These are phyloP conservation scores for Blastobotrys illinoisensis DNA, from an alignment of 1,139 yeast species.

Conservation along the genomic window DNA sequence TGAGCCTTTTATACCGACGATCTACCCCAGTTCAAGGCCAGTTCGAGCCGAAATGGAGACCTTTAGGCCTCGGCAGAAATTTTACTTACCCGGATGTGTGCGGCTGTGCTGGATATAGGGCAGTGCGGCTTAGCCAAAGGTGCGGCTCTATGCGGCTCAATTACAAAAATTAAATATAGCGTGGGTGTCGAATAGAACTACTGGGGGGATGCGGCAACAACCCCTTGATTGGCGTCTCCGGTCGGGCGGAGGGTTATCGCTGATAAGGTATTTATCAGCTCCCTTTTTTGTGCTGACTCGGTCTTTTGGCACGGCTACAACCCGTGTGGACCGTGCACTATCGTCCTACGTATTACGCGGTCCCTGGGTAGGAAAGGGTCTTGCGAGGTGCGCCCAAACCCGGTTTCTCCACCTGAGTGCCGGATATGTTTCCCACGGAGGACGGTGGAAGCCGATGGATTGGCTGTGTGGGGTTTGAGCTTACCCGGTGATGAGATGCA, in stretches of 20 bases:
- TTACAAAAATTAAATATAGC: too few relatives aligned
- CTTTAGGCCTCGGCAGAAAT: background rate
- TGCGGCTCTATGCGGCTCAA: too few relatives aligned
- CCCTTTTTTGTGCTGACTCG: background rate
- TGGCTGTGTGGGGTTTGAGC: background rate
- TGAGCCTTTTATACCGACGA: background rate
- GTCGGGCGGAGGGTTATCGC: background rate
- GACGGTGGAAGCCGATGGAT: background rate
- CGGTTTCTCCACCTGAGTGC: background rate
- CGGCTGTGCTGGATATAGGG: background rate
- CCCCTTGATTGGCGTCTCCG: background rate
- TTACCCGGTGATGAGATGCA: background rate
- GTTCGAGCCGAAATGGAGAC: background rate
- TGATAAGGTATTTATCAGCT: background rate
- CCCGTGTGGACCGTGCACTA: background rate
- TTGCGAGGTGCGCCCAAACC: background rate
- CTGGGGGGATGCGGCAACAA: too few relatives aligned
- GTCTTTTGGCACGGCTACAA: background rate
- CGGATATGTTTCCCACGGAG: background rate
- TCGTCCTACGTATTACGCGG: background rate
- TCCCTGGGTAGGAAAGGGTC: background rate
- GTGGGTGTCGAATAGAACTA: too few relatives aligned
- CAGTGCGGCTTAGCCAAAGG: background rate
- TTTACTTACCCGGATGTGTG: background rate
- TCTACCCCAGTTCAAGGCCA: background rate